Evolutionary conservation across 371 early-diverging fungal genomes (phyloP).

Genomic region (Rhizopus microsporus): DNA sequence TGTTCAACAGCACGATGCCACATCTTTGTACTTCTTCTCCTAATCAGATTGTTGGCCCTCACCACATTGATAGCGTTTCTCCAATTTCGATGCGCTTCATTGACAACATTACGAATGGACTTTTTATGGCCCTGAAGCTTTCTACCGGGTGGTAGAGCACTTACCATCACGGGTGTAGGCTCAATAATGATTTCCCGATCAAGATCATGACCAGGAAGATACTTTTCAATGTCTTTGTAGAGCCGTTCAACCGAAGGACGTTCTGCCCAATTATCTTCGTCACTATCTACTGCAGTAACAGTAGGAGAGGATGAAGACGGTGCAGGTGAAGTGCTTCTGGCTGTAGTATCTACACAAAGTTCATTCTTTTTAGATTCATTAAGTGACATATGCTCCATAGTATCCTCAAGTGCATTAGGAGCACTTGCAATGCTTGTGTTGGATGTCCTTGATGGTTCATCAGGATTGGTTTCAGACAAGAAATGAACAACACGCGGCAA

Average conservation of each 20-base stretch:
- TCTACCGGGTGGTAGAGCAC: conserved; percentile 26
- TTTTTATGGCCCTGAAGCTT: conserved; percentile 52
- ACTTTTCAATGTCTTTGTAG: conserved; percentile 73
- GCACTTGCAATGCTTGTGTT: conserved; percentile 8
- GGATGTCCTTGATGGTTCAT: neutral
- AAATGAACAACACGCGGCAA: conserved; percentile 15
- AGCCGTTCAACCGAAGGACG: conserved; percentile 76
- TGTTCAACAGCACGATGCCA: conserved; percentile 63
- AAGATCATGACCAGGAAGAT: conserved; percentile 79
- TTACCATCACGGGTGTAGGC: conserved; percentile 23
- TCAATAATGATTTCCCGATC: conserved; percentile 78
- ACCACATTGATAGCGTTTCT: conserved; percentile 40
- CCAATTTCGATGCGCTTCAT: conserved; percentile 52
- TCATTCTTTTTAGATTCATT: neutral
- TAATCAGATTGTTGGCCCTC: conserved; percentile 37
- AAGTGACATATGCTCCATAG: conserved; percentile 8
- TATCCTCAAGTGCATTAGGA: conserved; percentile 11
- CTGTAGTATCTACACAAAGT: neutral
- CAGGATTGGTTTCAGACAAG: neutral
- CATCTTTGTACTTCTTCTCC: conserved; percentile 65
- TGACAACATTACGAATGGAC: conserved; percentile 61
- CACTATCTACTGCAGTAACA: neutral
- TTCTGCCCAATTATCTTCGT: conserved; percentile 61
- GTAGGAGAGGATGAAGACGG: conserved; percentile 18
- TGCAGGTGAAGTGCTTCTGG: conserved; percentile 1